Percentiles rank a stretch among this genome's conserved stretches.
These are phyloP conservation scores for Kodamaea kaohsiungensis DNA, from an alignment of 805 yeast species.

Conservation along the genomic window DNA sequence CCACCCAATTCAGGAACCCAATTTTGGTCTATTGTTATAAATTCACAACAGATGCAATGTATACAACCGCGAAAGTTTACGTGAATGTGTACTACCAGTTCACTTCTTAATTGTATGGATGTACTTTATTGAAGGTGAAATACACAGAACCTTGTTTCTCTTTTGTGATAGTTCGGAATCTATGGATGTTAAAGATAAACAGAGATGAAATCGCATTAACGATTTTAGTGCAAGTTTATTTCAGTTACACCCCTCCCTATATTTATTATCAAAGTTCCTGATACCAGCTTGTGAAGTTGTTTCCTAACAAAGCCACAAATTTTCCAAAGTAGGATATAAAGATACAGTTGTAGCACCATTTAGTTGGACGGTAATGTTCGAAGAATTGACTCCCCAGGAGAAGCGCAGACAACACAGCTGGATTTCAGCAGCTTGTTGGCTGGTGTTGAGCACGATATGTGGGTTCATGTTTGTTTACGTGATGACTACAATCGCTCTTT, in stretches of 20 bases:
- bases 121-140: no score
- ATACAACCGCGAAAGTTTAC: no score
- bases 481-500: slow-evolving; percentile 27
- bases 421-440: slow-evolving; percentile 19
- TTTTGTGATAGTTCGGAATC: background rate
- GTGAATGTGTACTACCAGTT: no score
- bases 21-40: no score
- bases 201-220: background rate
- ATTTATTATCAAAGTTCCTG: background rate
- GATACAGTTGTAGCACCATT: slow-evolving; percentile 13
- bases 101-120: no score
- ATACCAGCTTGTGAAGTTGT: background rate
- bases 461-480: slow-evolving; percentile 29
- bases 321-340: background rate
- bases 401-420: slow-evolving; percentile 23
- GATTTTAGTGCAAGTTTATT: background rate
- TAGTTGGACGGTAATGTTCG: slow-evolving; percentile 9
- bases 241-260: background rate
- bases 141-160: background rate
- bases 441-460: slow-evolving; percentile 27
- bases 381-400: slow-evolving; percentile 24
- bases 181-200: no score
- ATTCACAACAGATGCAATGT: no score
- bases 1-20: no score
- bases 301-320: background rate